Evolutionary conservation across 2,329 filamentous ascomycete species (phyloP).

Genomic region (Arthroderma sp.): DNA sequence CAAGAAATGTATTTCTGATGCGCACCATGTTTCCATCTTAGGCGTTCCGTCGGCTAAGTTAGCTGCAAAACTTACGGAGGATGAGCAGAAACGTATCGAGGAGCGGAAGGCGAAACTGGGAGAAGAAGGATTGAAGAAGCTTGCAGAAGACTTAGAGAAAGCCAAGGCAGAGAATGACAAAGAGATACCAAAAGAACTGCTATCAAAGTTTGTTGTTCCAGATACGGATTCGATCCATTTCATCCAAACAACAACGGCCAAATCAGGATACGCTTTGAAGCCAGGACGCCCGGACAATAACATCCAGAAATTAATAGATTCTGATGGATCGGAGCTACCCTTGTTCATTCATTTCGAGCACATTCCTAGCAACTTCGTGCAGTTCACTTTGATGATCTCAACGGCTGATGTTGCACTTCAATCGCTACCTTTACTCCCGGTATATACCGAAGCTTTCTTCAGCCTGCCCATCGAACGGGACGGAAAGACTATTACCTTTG

Average conservation of each 20-base stretch:
- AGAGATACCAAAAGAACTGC: slow-evolving; percentile 68
- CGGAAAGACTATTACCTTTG: slow-evolving; percentile 69
- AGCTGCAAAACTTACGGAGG: slow-evolving; percentile 66
- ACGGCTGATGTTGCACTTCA: slow-evolving; percentile 67
- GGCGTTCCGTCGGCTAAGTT: slow-evolving; percentile 73
- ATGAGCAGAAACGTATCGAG: slow-evolving; percentile 67
- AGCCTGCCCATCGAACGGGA: slow-evolving; percentile 71
- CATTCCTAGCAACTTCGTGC: slow-evolving; percentile 84
- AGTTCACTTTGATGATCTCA: slow-evolving; percentile 68
- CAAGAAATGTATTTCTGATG: slow-evolving; percentile 72
- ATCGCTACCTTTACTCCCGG: slow-evolving; percentile 67
- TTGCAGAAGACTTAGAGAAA: slow-evolving; percentile 62
- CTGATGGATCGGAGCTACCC: slow-evolving; percentile 50
- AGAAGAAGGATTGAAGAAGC: slow-evolving; percentile 62
- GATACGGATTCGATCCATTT: slow-evolving; percentile 87
- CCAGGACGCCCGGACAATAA: slow-evolving; percentile 56
- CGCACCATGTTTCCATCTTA: slow-evolving; percentile 74
- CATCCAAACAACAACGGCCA: slow-evolving; percentile 73
- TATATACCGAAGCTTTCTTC: slow-evolving; percentile 91
- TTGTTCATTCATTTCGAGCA: slow-evolving; percentile 96
- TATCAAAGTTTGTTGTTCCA: slow-evolving; percentile 72
- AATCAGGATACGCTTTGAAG: slow-evolving; percentile 63
- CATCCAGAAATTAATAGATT: slow-evolving; percentile 65
- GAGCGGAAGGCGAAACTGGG: slow-evolving; percentile 70
- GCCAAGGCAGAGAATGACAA: slow-evolving; percentile 83